These are phyloP conservation scores for Lavandula angustifolia DNA, from an alignment of 257 asterid species.

Conservation along the genomic window DNA sequence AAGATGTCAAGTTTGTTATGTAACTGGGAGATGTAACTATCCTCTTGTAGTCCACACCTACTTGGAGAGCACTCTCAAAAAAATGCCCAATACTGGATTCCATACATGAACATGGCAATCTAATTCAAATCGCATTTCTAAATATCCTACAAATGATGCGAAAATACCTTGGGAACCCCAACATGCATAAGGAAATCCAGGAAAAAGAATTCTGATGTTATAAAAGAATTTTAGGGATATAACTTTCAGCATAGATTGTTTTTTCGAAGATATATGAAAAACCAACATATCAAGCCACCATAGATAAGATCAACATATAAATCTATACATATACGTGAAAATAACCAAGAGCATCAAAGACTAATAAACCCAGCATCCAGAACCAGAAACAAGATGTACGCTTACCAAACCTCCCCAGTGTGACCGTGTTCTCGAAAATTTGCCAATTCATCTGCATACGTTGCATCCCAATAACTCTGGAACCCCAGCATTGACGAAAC, in stretches of 20 bases:
- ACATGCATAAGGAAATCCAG: neutral
- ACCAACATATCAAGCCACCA: neutral
- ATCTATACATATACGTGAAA: neutral
- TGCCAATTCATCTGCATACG: constrained; percentile 84
- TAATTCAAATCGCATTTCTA: neutral
- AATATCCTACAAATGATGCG: constrained; percentile 26
- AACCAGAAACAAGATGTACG: constrained; percentile 16
- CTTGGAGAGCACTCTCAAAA: constrained; percentile 10
- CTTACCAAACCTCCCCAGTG: constrained; percentile 94
- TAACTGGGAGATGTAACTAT: constrained; percentile 13
- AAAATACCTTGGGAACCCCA: neutral
- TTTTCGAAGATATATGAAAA: neutral
- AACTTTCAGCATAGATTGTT: constrained; percentile 1
- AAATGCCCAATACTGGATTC: neutral
- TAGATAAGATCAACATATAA: neutral
- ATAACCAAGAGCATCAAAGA: constrained; percentile 14
- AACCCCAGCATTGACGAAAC: constrained; percentile 85
- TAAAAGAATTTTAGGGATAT: constrained; percentile 1
- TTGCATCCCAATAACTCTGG: constrained; percentile 95
- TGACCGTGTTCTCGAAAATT: constrained; percentile 95
- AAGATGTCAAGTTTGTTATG: constrained; percentile 1
- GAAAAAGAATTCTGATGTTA: neutral
- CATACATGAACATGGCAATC: constrained; percentile 12
- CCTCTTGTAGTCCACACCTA: constrained; percentile 8
- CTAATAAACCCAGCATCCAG: neutral